Base-by-base conservation (phyloP, 495 filamentous ascomycete genomes). In the Thermochaetoides thermophila region DNA sequence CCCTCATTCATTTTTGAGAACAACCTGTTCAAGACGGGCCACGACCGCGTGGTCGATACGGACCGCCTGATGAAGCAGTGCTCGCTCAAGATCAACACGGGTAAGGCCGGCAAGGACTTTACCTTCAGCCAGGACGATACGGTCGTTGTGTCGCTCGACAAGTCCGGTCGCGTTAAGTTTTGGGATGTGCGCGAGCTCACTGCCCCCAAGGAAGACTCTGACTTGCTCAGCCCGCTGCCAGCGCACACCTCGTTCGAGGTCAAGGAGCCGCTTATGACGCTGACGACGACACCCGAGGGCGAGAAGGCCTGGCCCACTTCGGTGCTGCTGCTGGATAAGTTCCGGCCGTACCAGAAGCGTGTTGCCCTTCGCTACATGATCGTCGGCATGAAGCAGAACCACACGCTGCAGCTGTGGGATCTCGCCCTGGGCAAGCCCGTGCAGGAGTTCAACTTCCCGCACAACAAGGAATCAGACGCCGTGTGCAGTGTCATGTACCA, bases 321-420 rank as follows among this genome's bases (percentile, higher is more conserved):
- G 14, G 81, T 99, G 29, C 72, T 92, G 53, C 77, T 99, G 60
- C 68, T 96, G 42, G 91, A 99, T 56, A 96, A 96, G 64, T 73
- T 80, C 52, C 78, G 84, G 12, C 82, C 89, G 17, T 93, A 86
- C 52, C 69, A 74, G 52, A 89, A 82, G 56, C 78, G 78, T 20
- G 75, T 76, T 49, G 85, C 91, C 12, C 60, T 91, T 37, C 71
- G 91, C 38, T 99, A 96, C 60, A 74, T 96, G 57, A 71, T 99
- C 38, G 86, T 99, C 31, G 91, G 91, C 39, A 80, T 95, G 68
- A 96, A 95, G 61, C 91, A 96, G 55, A 99, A 99, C 55, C 91
- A 99, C 60, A 89, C 85, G 30, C 75, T 99, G 39, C 91, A 99
- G 63, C 70, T 99, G 36, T 99, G 91, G 91, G 91, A 99, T 69